Evolutionary conservation across 1,139 yeast genomes (phyloP), one percentile per base, ranked within the genome.

Genomic region (Saccharomyces pastorianus): DNA sequence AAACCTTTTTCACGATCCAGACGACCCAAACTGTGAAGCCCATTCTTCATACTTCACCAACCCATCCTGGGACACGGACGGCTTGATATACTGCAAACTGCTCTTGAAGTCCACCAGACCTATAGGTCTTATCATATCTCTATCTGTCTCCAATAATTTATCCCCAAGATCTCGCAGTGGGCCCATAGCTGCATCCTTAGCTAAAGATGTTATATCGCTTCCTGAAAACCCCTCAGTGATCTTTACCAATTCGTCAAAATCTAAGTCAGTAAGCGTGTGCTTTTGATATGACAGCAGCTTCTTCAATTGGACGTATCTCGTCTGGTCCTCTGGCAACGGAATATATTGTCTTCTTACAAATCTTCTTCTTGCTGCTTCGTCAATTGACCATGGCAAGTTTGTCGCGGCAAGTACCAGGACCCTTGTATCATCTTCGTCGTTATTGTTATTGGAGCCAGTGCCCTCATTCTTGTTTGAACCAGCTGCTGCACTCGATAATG

Each of bases 101-200:
- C 77, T 81, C 55, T 76, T 76, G 69, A 95, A 95, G 70, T 95
- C 99, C 28, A 76, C 77, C 53, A 90, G 72, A 46, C 79, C 78
- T 58, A 95, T 83, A 0, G 97, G 86, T 55, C 99, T 74, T 56
- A 95, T 91, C 59, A 84, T 85, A 53, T 88, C 96, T 25, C 93
- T 85, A 5, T 93, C 88, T 0, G 97, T 91, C 61, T 83, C 80
- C 58, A 95, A 75, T 57, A 95, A 76, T 54, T 88, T 84, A 59
- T 93, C 98, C 2, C 99, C 99, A 38, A 93, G 76, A 31, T 91
- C 85, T 60, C 99, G 77, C 53, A 93, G 73, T 0, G 99, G 99
- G 0, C 98, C 97, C 97, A 93, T 91, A 1, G 99, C 99, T 2
- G 97, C 95, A 70, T 93, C 99, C 69, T 93, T 93, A 1, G 98